These are phyloP conservation scores for Colletotrichum lentis DNA, from an alignment of 2,329 filamentous ascomycete species.

Conservation along the genomic window DNA sequence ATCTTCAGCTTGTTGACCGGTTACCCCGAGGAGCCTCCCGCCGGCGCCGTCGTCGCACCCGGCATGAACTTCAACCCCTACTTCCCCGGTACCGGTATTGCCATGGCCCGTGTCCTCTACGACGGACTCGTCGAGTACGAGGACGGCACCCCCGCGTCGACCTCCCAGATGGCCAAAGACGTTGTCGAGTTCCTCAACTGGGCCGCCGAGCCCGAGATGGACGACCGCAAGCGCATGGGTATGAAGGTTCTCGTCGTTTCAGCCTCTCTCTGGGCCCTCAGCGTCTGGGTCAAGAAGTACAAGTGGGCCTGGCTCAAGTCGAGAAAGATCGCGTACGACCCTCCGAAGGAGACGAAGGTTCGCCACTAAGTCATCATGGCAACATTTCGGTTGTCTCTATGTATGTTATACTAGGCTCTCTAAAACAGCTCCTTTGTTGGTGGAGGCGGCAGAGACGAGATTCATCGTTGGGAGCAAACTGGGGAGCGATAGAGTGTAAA, in stretches of 20 bases:
- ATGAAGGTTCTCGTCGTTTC: conserved; percentile 91
- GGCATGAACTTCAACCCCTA: conserved; percentile 99
- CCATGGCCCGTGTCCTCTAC: conserved; percentile 98
- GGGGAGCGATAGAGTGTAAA: conserved; percentile 58
- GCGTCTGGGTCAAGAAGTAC: conserved; percentile 99
- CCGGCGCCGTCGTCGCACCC: conserved; percentile 82
- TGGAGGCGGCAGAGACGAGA: conserved; percentile 47
- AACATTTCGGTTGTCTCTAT: conserved; percentile 40
- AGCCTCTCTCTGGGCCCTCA: conserved; percentile 81
- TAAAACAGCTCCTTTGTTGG: conserved; percentile 55
- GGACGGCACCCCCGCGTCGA: conserved; percentile 90
- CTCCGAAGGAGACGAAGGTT: conserved; percentile 65
- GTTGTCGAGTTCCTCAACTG: conserved; percentile 99
- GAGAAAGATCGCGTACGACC: conserved; percentile 89
- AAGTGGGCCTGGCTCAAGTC: conserved; percentile 98
- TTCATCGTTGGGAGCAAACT: conserved; percentile 39
- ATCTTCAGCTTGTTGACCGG: conserved; percentile 97
- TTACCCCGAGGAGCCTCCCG: conserved; percentile 95
- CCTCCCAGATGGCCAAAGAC: conserved; percentile 99
- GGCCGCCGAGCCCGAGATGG: conserved; percentile 98
- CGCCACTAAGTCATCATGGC: conserved; percentile 54
- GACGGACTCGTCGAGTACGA: conserved; percentile 98
- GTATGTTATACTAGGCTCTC: conserved; percentile 46
- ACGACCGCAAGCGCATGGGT: conserved; percentile 99
- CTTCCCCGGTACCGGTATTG: conserved; percentile 98